Evolutionary conservation across 2,329 filamentous ascomycete species (phyloP), one percentile per base, ranked within the genome.

Genomic region (Sarocladium kiliense): DNA sequence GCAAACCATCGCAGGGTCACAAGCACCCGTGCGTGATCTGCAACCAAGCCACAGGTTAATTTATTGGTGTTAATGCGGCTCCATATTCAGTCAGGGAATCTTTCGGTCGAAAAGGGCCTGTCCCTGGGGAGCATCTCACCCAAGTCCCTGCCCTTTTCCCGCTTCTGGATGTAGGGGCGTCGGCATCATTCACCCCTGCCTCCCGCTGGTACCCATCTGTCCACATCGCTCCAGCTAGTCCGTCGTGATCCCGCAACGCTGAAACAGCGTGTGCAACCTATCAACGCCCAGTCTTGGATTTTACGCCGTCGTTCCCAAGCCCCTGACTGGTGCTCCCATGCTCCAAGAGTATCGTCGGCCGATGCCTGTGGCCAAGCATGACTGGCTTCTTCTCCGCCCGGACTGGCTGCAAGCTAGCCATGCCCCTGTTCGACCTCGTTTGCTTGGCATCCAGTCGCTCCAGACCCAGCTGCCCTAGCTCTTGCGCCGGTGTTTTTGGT

Each of bases 161-260:
- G 6, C 36, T 41, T 53, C 19, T 53, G 50, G 50, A 11, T n/a
- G 32, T 39, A 27, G 32, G 19, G 34, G 23, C 50, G 32, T 53
- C 50, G 50, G 34, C 34, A 39, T 53, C 14, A 5, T 18, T n/a
- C 30, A 39, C 50, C 34, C 50, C 50, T 39, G 50, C 50, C 23
- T 53, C 32, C 34, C 50, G 34, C 10, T 27, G 50, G 32, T n/a
- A 53, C 14, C 50, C 34, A 39, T 41, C 19, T 14, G 26, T 21
- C 50, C 50, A 53, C 50, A 53, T 53, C 50, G 50, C 50, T 53
- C 50, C 34, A 34, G 5, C 32, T 53, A 41, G 50, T 53, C 36
- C 10, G 19, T 53, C 36, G 30, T 26, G 50, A 53, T 41, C 36
- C 50, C 50, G 36, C 36, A 41, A 53, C 36, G 50, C 50, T 53